Evolutionary conservation across 108 stramenopile species (phyloP).

Genomic region (Fistulifera pelliculosa): DNA sequence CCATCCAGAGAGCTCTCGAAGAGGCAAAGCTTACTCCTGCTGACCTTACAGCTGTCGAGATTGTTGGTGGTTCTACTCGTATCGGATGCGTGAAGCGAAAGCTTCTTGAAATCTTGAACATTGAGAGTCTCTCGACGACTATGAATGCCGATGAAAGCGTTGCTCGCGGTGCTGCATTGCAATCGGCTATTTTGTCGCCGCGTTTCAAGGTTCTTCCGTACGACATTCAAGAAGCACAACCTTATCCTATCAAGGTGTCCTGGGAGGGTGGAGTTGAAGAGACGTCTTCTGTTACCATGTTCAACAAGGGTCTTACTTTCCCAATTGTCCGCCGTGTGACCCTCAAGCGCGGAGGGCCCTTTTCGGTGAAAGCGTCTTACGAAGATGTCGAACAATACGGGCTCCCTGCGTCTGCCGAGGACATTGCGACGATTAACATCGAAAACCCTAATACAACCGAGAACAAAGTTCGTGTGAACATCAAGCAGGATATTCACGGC

Average conservation of each 20-base stretch:
- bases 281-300: conserved; percentile 72
- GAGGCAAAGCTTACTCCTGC: conserved; percentile 67
- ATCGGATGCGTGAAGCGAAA: conserved; percentile 84
- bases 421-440: conserved; percentile 66
- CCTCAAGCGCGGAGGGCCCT: conserved; percentile 62
- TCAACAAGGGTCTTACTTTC: conserved; percentile 84
- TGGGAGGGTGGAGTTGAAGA: conserved; percentile 79
- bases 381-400: conserved; percentile 41
- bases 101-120: conserved; percentile 57
- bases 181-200: conserved; percentile 93
- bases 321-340: conserved; percentile 92
- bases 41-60: conserved; percentile 80
- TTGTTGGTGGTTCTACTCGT: conserved; percentile 93
- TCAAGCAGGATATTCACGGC: conserved; percentile 92
- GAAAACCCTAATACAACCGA: conserved; percentile 51
- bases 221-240: conserved; percentile 79
- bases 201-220: conserved; percentile 97
- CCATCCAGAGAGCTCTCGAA: conserved; percentile 71
- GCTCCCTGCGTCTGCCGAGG: conserved; percentile 31
- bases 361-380: conserved; percentile 67
- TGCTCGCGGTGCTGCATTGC: conserved; percentile 91
- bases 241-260: conserved; percentile 81
- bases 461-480: conserved; percentile 93
- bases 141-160: conserved; percentile 99
- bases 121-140: conserved; percentile 70